phyloP scores from a whole-genome alignment of 495 filamentous ascomycete genomes.

The Trichoderma parareesei region DNA sequence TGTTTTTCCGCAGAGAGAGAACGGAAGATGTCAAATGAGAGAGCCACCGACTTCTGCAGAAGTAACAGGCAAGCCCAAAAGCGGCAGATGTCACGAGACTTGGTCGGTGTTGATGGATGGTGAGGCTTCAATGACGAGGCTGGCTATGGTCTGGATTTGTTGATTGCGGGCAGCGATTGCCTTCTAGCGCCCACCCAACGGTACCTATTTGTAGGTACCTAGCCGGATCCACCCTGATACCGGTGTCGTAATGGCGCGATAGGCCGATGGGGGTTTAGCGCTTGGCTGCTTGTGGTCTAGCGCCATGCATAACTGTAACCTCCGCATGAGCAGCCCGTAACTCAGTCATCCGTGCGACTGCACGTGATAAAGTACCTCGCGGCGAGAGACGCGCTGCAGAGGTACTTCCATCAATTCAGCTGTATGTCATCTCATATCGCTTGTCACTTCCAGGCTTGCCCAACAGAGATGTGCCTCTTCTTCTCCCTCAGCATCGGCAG shows the following conservation, averaged over 20 bases:
- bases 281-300: not conserved
- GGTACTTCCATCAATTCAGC: too few species aligned
- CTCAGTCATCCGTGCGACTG: too few species aligned
- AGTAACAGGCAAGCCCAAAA: not conserved
- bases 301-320: not conserved
- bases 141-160: not conserved
- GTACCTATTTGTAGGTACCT: slow-evolving; percentile 2
- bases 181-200: not conserved
- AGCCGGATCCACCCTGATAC: not conserved
- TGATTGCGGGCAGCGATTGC: not conserved
- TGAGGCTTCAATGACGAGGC: slow-evolving; percentile 9
- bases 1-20: not conserved
- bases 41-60: not conserved
- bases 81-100: slow-evolving; percentile 4
- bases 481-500: not conserved
- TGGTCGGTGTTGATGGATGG: not conserved
- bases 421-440: not conserved
- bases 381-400: too few species aligned
- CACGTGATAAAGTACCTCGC: too few species aligned
- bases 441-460: not conserved
- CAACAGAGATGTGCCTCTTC: too few species aligned
- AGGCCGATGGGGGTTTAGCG: not conserved
- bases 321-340: too few species aligned
- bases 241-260: not conserved
- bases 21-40: not conserved